These are phyloP conservation scores for Thielaviopsis populi DNA, from an alignment of 2,329 filamentous ascomycete species.

Conservation along the genomic window DNA sequence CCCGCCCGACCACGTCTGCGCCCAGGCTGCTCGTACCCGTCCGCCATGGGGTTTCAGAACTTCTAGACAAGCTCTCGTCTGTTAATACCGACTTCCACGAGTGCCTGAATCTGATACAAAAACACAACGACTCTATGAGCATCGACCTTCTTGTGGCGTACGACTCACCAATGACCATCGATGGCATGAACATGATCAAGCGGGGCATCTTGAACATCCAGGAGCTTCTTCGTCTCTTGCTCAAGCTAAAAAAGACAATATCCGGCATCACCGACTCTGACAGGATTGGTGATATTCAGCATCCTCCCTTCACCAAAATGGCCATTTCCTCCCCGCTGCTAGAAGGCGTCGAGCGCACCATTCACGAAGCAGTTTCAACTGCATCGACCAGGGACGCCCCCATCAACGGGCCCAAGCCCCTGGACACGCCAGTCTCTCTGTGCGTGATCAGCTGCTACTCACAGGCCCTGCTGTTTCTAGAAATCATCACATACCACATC, in stretches of 20 bases:
- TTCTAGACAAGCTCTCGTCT: background rate
- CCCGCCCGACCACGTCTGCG: background rate
- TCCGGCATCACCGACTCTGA: slow-evolving; percentile 7
- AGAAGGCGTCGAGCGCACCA: slow-evolving; percentile 1
- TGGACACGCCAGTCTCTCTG: slow-evolving; percentile 22
- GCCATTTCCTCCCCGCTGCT: background rate
- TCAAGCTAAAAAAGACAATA: slow-evolving; percentile 19
- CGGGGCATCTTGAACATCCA: slow-evolving; percentile 19
- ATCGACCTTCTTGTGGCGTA: slow-evolving; percentile 10
- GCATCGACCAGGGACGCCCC: background rate
- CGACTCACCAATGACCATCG: slow-evolving; percentile 18
- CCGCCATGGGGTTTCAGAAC: background rate
- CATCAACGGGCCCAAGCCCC: slow-evolving; percentile 3
- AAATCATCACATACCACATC: slow-evolving; percentile 19
- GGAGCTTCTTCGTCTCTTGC: slow-evolving; percentile 21
- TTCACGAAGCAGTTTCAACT: slow-evolving; percentile 1
- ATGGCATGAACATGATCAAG: slow-evolving; percentile 18
- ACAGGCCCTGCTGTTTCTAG: slow-evolving; percentile 21
- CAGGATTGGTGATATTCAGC: background rate
- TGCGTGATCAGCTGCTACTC: slow-evolving; percentile 23
- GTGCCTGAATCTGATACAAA: slow-evolving; percentile 13
- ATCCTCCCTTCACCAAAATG: background rate
- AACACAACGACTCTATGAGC: slow-evolving; percentile 10
- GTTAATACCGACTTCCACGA: slow-evolving; percentile 15
- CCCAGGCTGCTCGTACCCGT: background rate